Evolutionary conservation across 495 filamentous ascomycete species (phyloP).

Genomic region (Penicillium daleae): DNA sequence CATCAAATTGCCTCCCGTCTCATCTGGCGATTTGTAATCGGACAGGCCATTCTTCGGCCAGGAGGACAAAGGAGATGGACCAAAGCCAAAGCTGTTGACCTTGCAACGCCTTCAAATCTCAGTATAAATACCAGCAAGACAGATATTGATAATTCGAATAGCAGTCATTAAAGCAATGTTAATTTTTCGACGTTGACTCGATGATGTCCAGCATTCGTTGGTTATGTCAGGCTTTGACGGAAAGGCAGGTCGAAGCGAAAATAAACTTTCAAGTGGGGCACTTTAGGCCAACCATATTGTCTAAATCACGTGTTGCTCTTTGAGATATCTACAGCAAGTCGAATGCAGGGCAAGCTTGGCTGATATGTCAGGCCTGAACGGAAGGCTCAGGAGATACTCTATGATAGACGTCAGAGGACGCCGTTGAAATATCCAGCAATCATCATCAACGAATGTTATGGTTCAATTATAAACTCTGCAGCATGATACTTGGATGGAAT

Average conservation of each 20-base stretch:
- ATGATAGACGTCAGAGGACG: no score
- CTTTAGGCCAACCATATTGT: neutral
- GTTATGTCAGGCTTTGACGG: neutral
- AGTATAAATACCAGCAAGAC: neutral
- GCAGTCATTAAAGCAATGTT: neutral
- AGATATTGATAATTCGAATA: neutral
- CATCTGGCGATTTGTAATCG: neutral
- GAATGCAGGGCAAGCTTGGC: no score
- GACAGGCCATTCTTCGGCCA: neutral
- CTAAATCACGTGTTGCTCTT: neutral
- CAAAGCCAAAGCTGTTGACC: neutral
- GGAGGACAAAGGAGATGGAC: neutral
- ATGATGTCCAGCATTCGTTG: neutral
- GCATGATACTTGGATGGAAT: no score
- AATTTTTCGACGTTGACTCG: neutral
- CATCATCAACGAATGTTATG: no score
- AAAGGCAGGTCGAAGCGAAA: neutral
- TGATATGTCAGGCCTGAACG: no score
- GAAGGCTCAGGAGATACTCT: no score
- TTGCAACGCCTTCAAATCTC: neutral
- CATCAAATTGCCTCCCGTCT: neutral
- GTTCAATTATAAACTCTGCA: no score
- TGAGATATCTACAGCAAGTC: neutral
- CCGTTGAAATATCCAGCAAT: no score
- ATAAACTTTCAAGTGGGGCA: neutral